phyloP scores from a whole-genome alignment of 176 grass and related monocot genomes.

The Zea luxurians region DNA sequence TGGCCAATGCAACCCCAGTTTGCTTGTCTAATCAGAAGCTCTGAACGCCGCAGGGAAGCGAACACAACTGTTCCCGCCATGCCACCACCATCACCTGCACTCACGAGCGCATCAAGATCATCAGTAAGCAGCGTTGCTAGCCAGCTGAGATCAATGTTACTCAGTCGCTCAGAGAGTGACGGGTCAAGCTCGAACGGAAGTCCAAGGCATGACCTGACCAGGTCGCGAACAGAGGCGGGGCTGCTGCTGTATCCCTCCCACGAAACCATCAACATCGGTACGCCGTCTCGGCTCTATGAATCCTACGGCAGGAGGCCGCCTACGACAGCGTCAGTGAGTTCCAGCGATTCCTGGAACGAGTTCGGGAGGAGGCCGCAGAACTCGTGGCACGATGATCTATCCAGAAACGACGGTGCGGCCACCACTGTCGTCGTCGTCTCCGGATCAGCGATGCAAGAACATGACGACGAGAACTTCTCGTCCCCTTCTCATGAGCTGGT shows the following conservation, averaged over 20 bases:
- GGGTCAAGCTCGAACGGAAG: conserved; percentile 35
- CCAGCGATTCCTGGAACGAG: conserved; percentile 43
- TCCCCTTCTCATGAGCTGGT: conserved; percentile 47
- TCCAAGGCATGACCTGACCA: conserved; percentile 29
- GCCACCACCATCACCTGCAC: conserved; percentile 40
- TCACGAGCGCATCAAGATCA: conserved; percentile 32
- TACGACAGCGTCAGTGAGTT: not conserved
- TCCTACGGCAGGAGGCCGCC: not conserved
- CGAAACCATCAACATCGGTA: not conserved
- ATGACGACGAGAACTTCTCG: conserved; percentile 22
- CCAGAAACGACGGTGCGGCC: conserved; percentile 29
- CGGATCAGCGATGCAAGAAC: conserved; percentile 26
- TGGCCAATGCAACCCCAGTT: not conserved
- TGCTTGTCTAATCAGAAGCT: not conserved
- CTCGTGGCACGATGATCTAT: conserved; percentile 31
- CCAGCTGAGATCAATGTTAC: conserved; percentile 36
- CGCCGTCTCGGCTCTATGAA: conserved; percentile 25
- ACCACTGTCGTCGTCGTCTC: not conserved
- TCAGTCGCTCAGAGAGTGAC: conserved; percentile 26
- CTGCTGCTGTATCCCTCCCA: not conserved
- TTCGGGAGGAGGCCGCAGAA: conserved; percentile 22
- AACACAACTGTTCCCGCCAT: conserved; percentile 38
- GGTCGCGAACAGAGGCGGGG: conserved; percentile 34
- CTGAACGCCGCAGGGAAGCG: conserved; percentile 53
- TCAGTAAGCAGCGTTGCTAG: conserved; percentile 43